phyloP scores from a whole-genome alignment of 139 green algal genomes.

The Volvox africanus region DNA sequence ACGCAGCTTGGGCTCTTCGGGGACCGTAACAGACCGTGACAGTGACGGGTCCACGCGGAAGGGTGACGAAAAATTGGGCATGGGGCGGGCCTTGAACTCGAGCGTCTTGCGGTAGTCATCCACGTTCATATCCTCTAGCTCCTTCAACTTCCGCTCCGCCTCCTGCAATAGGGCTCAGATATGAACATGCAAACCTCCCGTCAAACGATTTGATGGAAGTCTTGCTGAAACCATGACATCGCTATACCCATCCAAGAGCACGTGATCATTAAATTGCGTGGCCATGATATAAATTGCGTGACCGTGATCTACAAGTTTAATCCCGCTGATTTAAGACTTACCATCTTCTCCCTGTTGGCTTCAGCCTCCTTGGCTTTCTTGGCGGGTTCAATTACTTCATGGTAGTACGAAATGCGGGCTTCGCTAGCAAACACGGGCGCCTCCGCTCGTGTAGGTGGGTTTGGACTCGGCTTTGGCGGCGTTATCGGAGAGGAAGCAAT shows the following conservation, averaged over 20 bases:
- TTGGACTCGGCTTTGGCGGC: conserved; percentile 41
- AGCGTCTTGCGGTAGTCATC: conserved; percentile 54
- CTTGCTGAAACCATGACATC: too few relatives aligned
- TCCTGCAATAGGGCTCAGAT: background rate
- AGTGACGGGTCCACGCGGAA: conserved; percentile 41
- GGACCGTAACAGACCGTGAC: conserved; percentile 10
- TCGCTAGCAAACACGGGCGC: conserved; percentile 41
- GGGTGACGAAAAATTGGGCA: conserved; percentile 54
- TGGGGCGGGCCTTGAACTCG: conserved; percentile 48
- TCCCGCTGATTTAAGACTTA: background rate
- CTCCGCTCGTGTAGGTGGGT: conserved; percentile 12
- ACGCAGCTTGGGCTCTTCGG: conserved; percentile 19
- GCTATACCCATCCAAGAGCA: too few relatives aligned
- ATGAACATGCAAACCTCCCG: too few relatives aligned
- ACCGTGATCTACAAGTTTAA: too few relatives aligned
- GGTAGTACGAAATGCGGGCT: conserved; percentile 48
- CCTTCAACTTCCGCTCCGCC: conserved; percentile 21
- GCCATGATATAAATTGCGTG: too few relatives aligned
- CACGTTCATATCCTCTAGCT: conserved; percentile 50
- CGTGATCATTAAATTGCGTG: too few relatives aligned
- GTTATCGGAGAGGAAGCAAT: conserved; percentile 3
- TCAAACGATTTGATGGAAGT: too few relatives aligned
- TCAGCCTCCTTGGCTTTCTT: conserved; percentile 29
- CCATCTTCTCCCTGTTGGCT: conserved; percentile 47
- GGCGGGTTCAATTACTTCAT: conserved; percentile 48